Conservation (phyloP, 108 stramenopile genomes). For the Craspedostauros australis region DNA sequence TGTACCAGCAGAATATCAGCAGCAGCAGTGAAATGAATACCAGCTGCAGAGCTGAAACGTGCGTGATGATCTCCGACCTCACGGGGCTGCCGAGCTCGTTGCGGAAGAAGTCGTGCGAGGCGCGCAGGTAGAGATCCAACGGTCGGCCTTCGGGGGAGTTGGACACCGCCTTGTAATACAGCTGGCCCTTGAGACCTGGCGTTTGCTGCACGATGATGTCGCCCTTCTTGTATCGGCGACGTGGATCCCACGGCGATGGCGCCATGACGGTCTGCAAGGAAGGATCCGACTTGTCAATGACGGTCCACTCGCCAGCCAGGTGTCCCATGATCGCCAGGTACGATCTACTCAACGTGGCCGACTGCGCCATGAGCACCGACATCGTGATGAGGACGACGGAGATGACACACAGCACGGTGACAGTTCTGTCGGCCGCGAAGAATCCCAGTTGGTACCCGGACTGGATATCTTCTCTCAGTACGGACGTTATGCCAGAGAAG, state of each 20-base stretch:
- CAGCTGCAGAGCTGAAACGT: constrained; percentile 36
- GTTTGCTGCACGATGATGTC: constrained; percentile 31
- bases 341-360: constrained; percentile 50
- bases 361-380: constrained; percentile 46
- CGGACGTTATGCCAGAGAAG: constrained; percentile 45
- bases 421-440: constrained; percentile 27
- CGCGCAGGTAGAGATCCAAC: constrained; percentile 55
- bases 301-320: constrained; percentile 61
- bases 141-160: constrained; percentile 68
- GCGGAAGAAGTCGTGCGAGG: constrained; percentile 50
- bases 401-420: constrained; percentile 26
- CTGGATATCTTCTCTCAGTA: constrained; percentile 20
- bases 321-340: constrained; percentile 71
- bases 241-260: constrained; percentile 59
- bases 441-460: constrained; percentile 26
- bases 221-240: constrained; percentile 65
- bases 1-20: constrained; percentile 14
- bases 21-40: constrained; percentile 18
- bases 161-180: constrained; percentile 49
- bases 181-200: constrained; percentile 14
- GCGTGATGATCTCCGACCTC: constrained; percentile 42
- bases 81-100: constrained; percentile 64
- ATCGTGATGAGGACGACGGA: constrained; percentile 35
- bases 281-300: constrained; percentile 22
- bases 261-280: background rate